These are phyloP conservation scores for Anaeromyces robustus DNA, from an alignment of 192 early-diverging fungal genomes.

Conservation along the genomic window DNA sequence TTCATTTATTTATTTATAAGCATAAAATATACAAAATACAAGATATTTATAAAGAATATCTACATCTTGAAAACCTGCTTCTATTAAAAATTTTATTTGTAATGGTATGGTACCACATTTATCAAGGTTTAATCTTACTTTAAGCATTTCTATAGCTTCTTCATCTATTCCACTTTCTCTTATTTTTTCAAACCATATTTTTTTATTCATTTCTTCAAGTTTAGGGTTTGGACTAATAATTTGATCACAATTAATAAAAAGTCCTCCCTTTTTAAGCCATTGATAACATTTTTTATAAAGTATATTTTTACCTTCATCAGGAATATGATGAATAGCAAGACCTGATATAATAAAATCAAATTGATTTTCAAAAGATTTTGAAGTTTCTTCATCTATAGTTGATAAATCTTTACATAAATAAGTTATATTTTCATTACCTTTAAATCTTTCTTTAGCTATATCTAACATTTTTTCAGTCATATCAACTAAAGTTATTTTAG, in stretches of 20 bases:
- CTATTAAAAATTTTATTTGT: neutral
- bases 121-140: neutral
- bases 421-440: neutral
- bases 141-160: neutral
- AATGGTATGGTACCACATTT: neutral
- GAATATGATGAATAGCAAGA: neutral
- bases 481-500: neutral
- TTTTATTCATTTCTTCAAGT: neutral
- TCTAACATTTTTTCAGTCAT: neutral
- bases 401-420: neutral
- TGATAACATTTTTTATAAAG: neutral
- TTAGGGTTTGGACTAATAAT: neutral
- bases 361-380: neutral
- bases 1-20: neutral
- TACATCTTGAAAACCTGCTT: neutral
- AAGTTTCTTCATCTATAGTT: neutral
- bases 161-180: neutral
- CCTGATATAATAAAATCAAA: neutral
- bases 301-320: neutral
- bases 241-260: neutral
- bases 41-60: neutral
- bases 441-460: neutral
- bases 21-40: neutral
- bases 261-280: neutral
- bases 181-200: neutral